These are phyloP conservation scores for Trametes maxima DNA, from an alignment of 768 basidiomycete species.

Conservation along the genomic window DNA sequence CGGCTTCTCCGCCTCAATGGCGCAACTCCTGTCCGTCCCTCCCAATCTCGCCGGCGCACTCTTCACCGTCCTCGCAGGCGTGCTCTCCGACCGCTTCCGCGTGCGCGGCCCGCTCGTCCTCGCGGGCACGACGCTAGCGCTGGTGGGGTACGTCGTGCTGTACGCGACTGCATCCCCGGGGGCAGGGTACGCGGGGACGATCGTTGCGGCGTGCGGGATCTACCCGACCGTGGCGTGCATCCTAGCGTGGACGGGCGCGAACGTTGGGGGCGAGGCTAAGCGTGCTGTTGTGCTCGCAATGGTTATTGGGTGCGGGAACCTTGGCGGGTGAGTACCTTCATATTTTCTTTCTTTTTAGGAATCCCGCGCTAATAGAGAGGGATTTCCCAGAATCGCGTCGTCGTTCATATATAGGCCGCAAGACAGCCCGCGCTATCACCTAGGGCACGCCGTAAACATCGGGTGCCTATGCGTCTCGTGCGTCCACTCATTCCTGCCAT, in stretches of 20 bases:
- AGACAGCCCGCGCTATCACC: conserved; percentile 21
- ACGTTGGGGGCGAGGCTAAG: conserved; percentile 58
- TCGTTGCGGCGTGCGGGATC: conserved; percentile 55
- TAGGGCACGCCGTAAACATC: conserved; percentile 15
- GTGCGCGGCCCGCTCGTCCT: conserved; percentile 11
- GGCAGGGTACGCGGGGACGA: conserved; percentile 47
- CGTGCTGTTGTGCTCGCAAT: conserved; percentile 54
- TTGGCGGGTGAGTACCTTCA: conserved; percentile 44
- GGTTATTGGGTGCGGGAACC: conserved; percentile 56
- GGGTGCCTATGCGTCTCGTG: conserved; percentile 13
- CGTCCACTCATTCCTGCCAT: not conserved
- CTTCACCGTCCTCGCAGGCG: conserved; percentile 1
- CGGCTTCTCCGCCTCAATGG: conserved; percentile 52
- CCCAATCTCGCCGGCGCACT: conserved; percentile 33
- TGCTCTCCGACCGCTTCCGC: conserved; percentile 9
- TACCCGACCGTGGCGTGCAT: conserved; percentile 51
- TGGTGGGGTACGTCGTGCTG: conserved; percentile 5
- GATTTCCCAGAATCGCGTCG: conserved; percentile 38
- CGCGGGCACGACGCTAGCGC: conserved; percentile 1
- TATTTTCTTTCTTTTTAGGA: conserved; percentile 3
- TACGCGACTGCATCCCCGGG: conserved; percentile 2
- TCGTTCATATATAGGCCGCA: conserved; percentile 42
- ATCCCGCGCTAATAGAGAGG: not conserved
- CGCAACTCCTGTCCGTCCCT: conserved; percentile 62
- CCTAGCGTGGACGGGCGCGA: conserved; percentile 58